Evolutionary conservation across 768 basidiomycete genomes (phyloP), one percentile per base, ranked within the genome.

Genomic region (Auricularia heimuer): DNA sequence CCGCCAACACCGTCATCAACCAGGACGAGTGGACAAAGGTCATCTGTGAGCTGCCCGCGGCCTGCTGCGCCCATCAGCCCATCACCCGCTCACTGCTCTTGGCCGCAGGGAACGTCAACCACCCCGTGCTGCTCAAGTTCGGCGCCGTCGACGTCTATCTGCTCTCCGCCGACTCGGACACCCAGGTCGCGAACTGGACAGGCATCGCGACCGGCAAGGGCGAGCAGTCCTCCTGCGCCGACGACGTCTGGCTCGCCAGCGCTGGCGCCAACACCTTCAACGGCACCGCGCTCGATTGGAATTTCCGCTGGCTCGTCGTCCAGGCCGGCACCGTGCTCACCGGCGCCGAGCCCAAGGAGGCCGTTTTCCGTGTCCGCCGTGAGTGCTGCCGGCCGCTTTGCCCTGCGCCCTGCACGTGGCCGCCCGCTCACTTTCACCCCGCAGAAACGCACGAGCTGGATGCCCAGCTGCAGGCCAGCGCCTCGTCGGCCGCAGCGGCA

Each of bases 361-460:
- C 89, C 12, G 90, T 84, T 0, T 96, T 95, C 75, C 78, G 76
- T 24, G 93, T 89, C 64, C 78, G 94, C 64, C 94, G 89, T 92
- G 74, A 76, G 89, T 90, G 54, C n/a, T 24, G 47, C 47, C 61
- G 39, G 39, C 39, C 39, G 29, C 34, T 6, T 29, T 35, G 3
- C 42, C 29, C n/a, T 54, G 33, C 34, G n/a, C 54, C 44, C 63
- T 58, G 35, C 37, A 16, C 60, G n/a, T 60, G 39, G 29, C 7
- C 24, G 67, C 61, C 65, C 70, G 65, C 68, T 35, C 36, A 58
- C 62, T 37, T 67, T 39, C 56, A 47, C 37, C 29, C 65, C 24
- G 10, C 67, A 90, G 89, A 91, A 80, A 90, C 90, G n/a, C 66
- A 83, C 87, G 35, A 86, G 89, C 71, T 85, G 84, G 3, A 83